Base-by-base conservation (phyloP, 257 asterid genomes). In the Coffea canephora region DNA sequence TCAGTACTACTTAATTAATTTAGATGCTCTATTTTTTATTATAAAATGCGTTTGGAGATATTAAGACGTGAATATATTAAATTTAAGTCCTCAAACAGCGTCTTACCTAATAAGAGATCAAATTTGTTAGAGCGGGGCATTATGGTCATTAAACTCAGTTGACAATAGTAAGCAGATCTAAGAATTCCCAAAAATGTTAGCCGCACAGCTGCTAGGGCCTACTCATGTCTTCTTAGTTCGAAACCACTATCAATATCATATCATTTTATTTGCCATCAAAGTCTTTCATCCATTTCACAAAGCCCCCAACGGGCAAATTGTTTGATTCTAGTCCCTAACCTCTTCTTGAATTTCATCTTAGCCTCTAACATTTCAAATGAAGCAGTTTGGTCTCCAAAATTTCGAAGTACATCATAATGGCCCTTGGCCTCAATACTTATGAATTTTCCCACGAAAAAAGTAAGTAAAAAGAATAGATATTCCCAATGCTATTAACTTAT, bases 211-310 rank as follows among this genome's bases (percentile, higher is more conserved):
- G 52, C 23, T 21, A 5, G 43, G 74, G 54, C 8, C 74, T 69
- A 69, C 74, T 69, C 7, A 1, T 21, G 54, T 69, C 74, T 69
- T 41, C 54, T 41, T 21, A 41, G 54, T 69, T 41, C 54, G 31
- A 6, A 31, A 8, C 52, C 74, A 69, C 74, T 43, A 43, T 21
- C 74, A 18, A 41, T 69, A 41, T 8, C 25, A 41, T 7, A 69
- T 43, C 74, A 69, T 69, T 69, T 69, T 41, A 41, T 69, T 21
- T 54, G 6, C 74, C 3, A 69, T 69, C 74, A 69, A 16, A 68
- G 49, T 69, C 52, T 43, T 62, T 19, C 16, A 13, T 69, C 12
- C 54, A 9, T 19, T 8, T 52, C 5, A n/a, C 0, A 11, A 25
- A 25, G 36, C 19, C 10, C 73, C 18, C 72, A 19, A 69, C 2